Evolutionary conservation across 2,329 filamentous ascomycete genomes (phyloP), one percentile per base, ranked within the genome.

Genomic region (Cercospora canescens): DNA sequence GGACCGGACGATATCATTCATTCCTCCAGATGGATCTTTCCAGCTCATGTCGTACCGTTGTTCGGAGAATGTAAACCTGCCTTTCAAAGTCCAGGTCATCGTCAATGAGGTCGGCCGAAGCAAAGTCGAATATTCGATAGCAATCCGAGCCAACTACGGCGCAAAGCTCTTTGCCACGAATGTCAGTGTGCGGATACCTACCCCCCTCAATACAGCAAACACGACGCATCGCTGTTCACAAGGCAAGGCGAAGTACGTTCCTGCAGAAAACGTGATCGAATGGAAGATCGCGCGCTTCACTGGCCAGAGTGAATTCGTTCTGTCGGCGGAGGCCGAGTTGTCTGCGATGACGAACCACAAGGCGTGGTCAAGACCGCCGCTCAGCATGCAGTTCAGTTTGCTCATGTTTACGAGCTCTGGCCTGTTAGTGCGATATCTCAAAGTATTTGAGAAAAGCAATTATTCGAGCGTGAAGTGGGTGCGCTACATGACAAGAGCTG

Each of bases 381-480:
- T 99, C 68, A 97, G 89, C 79, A 82, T 99, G 79, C 95, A 88
- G 79, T 99, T 99, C 76, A 95, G 91, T 69, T 81, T 99, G 74
- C 85, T 99, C 75, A 99, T 99, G 96, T 99, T 99, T 77, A 99
- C 95, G 21, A 97, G 93, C 77, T 96, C 91, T 0, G 95, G 95
- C 0, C 78, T 99, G 76, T 78, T 99, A 70, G 95, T 99, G 64
- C 85, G 96, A 58, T 99, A 99, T 79, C 81, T 99, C 65, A 99
- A 99, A 82, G 95, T 99, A 1, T 99, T 99, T 82, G 95, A 99
- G 83, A 99, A 99, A 88, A 95, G 88, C 80, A 98, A 98, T 80
- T 99, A 99, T 79, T 96, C 92, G 69, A 97, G 93, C 76, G 95
- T 99, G 57, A 99, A 99, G 81, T 99, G 95, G 95, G 95, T 99